These are phyloP conservation scores for Sphagnurus paluster DNA, from an alignment of 1,284 basidiomycete species.

Conservation along the genomic window DNA sequence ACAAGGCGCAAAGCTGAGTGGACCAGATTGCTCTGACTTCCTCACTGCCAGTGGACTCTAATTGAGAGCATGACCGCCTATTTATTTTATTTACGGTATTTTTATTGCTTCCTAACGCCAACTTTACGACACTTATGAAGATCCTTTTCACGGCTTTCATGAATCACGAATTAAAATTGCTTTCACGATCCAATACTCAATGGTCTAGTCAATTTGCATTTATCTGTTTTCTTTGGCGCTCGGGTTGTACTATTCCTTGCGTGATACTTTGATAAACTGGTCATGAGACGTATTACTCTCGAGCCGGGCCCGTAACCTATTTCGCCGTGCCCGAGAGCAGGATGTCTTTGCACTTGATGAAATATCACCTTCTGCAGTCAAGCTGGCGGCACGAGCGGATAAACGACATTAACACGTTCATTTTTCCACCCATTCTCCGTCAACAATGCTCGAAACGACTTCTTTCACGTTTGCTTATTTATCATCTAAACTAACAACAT, in stretches of 20 bases:
- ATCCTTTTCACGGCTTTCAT: conserved; percentile 1
- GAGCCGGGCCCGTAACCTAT: no score
- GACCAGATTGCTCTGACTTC: neutral
- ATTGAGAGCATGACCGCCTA: conserved; percentile 4
- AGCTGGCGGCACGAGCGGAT: neutral
- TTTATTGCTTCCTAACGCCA: conserved; percentile 4
- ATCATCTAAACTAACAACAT: neutral
- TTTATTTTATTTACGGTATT: conserved; percentile 7
- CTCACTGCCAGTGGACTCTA: neutral
- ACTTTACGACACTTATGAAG: conserved; percentile 11
- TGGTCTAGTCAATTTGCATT: no score
- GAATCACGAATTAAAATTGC: neutral
- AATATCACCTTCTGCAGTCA: neutral
- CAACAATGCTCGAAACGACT: neutral
- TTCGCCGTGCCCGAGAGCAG: no score
- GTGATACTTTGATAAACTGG: no score
- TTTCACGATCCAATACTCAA: neutral
- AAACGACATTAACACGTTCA: neutral
- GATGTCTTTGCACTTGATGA: neutral
- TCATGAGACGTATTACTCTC: no score
- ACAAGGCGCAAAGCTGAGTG: conserved; percentile 28
- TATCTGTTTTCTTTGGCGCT: no score
- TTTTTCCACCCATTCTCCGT: neutral
- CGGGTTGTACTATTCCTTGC: no score
- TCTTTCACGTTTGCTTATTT: neutral